Conservation (phyloP, 2,329 filamentous ascomycete species). For the Stagonosporopsis tanaceti region DNA sequence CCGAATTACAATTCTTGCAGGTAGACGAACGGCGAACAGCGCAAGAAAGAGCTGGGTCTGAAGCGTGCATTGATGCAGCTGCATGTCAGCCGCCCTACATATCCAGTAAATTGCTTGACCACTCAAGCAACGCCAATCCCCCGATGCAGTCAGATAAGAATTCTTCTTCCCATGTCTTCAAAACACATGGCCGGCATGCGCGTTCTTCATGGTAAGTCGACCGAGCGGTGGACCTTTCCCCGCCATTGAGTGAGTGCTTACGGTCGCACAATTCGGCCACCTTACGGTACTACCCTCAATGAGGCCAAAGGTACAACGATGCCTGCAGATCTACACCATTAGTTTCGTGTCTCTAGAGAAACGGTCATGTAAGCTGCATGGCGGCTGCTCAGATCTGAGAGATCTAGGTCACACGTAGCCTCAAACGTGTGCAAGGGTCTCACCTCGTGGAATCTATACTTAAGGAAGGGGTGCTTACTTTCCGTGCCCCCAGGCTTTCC, state of each 20-base stretch:
- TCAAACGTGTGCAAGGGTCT: constrained; percentile 3
- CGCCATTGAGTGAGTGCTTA: constrained; percentile 22
- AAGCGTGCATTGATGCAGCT: constrained; percentile 13
- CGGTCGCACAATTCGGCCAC: constrained; percentile 23
- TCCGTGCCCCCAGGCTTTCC: not conserved
- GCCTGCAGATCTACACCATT: constrained; percentile 5
- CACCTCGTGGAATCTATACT: constrained; percentile 3
- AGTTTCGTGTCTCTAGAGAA: not conserved
- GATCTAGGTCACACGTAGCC: constrained; percentile 9
- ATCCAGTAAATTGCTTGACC: constrained; percentile 28
- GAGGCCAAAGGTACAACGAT: constrained; percentile 10
- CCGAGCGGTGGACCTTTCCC: constrained; percentile 12
- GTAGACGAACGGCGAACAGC: not conserved
- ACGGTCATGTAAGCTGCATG: constrained; percentile 17
- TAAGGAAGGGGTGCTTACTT: constrained; percentile 2
- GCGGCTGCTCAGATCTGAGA: constrained; percentile 1
- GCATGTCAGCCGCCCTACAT: constrained; percentile 30
- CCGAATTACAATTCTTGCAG: not conserved
- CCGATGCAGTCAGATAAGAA: constrained; percentile 16
- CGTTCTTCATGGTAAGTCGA: constrained; percentile 9
- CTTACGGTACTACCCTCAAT: constrained; percentile 16
- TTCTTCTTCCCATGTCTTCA: constrained; percentile 4
- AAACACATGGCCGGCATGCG: constrained; percentile 15
- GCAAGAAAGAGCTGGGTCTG: constrained; percentile 4
- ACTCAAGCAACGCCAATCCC: constrained; percentile 27